Conservation (phyloP, 2,329 filamentous ascomycete species). For the Penicillium sp. region DNA sequence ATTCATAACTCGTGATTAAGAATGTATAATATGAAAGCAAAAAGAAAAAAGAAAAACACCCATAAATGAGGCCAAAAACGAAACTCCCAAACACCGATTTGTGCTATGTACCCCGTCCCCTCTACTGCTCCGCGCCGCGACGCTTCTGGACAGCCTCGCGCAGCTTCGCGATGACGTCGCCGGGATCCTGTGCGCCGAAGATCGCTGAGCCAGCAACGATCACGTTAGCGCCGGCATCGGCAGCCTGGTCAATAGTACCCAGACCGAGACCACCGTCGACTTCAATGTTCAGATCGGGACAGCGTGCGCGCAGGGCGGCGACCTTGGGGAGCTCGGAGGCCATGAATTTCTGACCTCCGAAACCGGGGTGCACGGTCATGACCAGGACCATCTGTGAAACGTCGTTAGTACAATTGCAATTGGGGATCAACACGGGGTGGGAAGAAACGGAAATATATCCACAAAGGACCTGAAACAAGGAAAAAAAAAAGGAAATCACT, state of each 20-base stretch:
- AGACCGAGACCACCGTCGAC: constrained; percentile 90
- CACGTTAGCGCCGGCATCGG: constrained; percentile 93
- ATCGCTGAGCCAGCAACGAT: constrained; percentile 97
- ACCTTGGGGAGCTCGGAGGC: constrained; percentile 93
- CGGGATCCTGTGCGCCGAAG: constrained; percentile 86
- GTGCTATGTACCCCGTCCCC: constrained; percentile 2
- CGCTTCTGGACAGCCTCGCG: constrained; percentile 72
- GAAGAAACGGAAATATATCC: background rate
- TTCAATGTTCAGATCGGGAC: constrained; percentile 93
- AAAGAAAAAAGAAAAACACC: background rate
- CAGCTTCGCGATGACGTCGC: constrained; percentile 79
- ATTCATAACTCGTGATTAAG: constrained; percentile 24
- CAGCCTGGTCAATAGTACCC: constrained; percentile 87
- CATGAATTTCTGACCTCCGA: constrained; percentile 99
- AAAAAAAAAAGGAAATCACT: constrained; percentile 36
- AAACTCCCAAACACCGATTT: constrained; percentile 18
- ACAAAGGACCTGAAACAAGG: background rate
- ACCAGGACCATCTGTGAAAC: constrained; percentile 82
- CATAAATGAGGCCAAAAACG: background rate
- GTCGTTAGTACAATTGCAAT: constrained; percentile 5
- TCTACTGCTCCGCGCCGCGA: constrained; percentile 16
- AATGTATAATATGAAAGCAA: constrained; percentile 4
- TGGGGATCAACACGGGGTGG: background rate
- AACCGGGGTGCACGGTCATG: constrained; percentile 97
- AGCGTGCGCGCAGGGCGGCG: constrained; percentile 72